Evolutionary conservation across 495 filamentous ascomycete species (phyloP).

Genomic region (Staphylotrichum tortipilum): DNA sequence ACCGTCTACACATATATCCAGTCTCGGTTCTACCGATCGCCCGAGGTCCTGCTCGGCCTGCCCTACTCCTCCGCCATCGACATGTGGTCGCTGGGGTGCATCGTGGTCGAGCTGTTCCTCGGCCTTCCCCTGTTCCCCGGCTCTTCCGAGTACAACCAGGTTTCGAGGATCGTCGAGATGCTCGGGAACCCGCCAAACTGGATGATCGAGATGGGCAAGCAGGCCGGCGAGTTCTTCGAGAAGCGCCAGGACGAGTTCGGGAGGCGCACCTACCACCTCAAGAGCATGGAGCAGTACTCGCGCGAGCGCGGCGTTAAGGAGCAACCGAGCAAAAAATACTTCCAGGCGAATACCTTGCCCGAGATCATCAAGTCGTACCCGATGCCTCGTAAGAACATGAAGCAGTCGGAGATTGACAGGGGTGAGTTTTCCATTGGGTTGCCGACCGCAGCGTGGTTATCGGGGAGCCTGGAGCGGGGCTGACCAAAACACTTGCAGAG

Average conservation of each 20-base stretch:
- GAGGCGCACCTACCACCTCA: slow-evolving; percentile 79
- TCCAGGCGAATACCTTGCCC: slow-evolving; percentile 82
- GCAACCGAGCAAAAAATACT: slow-evolving; percentile 99
- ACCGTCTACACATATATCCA: slow-evolving; percentile 99
- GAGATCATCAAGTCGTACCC: slow-evolving; percentile 96
- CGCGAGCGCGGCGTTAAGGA: slow-evolving; percentile 92
- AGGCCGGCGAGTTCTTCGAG: slow-evolving; percentile 95
- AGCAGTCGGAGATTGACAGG: slow-evolving; percentile 90
- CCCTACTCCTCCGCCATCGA: slow-evolving; percentile 98
- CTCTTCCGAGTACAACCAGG: slow-evolving; percentile 98
- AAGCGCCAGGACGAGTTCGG: slow-evolving; percentile 86
- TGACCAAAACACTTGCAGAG: slow-evolving; percentile 52
- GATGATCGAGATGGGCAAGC: slow-evolving; percentile 99
- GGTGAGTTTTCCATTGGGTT: no score
- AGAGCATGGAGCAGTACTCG: slow-evolving; percentile 96
- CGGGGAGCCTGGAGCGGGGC: not conserved
- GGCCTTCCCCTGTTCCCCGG: slow-evolving; percentile 94
- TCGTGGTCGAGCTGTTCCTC: slow-evolving; percentile 96
- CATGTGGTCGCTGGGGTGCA: slow-evolving; percentile 99
- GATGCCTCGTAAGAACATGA: slow-evolving; percentile 99
- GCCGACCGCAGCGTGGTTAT: not conserved
- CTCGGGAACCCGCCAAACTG: slow-evolving; percentile 90
- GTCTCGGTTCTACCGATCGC: slow-evolving; percentile 95
- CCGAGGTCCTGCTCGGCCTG: slow-evolving; percentile 86
- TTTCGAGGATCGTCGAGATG: slow-evolving; percentile 97